phyloP scores from a whole-genome alignment of 2,329 filamentous ascomycete species.

The Spiromastix sp. region DNA sequence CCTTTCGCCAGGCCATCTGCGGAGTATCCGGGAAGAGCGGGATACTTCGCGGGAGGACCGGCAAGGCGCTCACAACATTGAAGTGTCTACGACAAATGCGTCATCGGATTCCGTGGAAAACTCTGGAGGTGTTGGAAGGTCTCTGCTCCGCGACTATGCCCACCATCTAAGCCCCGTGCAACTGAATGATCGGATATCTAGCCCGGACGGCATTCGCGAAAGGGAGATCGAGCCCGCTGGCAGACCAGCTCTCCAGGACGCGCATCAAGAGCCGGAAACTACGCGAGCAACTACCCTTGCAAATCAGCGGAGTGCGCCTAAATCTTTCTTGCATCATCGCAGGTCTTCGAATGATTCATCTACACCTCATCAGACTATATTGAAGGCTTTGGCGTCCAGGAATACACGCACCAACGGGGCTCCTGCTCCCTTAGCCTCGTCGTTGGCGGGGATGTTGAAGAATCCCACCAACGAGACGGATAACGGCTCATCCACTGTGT shows the following conservation, averaged over 20 bases:
- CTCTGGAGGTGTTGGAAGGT: conserved; percentile 22
- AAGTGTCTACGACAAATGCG: too few species aligned
- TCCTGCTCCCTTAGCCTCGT: conserved; percentile 54
- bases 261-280: conserved; percentile 8
- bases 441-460: conserved; percentile 27
- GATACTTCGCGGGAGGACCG: too few species aligned
- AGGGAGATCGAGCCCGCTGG: conserved; percentile 10
- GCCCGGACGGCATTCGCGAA: conserved; percentile 13
- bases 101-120: conserved; percentile 14
- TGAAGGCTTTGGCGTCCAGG: conserved; percentile 65
- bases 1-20: conserved; percentile 9
- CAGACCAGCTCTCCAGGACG: background rate
- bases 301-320: conserved; percentile 16
- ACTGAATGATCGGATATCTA: conserved; percentile 24
- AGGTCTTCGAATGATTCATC: conserved; percentile 48
- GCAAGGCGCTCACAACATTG: too few species aligned
- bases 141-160: conserved; percentile 34
- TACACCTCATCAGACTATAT: conserved; percentile 67
- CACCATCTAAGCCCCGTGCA: conserved; percentile 33
- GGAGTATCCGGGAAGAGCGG: conserved; percentile 9
- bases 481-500: conserved; percentile 51
- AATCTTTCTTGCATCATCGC: conserved; percentile 31
- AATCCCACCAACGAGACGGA: conserved; percentile 1
- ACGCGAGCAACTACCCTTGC: background rate
- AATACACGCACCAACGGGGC: conserved; percentile 41